Percentiles rank a stretch among this genome's conserved stretches.
These are phyloP conservation scores for Suhomyces ambrosiae DNA, from an alignment of 1,139 yeast genomes.

Conservation along the genomic window DNA sequence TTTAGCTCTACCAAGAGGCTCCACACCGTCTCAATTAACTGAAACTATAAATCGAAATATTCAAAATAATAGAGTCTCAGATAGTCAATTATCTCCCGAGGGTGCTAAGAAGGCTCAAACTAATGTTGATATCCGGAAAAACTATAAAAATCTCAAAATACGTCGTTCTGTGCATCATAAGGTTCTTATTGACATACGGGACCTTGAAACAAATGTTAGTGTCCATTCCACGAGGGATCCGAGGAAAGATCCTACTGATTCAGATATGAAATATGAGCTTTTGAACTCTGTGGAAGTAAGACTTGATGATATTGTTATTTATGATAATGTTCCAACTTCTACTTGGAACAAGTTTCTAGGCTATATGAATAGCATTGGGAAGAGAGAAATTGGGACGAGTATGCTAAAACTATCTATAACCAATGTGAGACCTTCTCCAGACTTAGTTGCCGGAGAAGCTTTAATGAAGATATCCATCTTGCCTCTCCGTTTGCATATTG, in stretches of 20 bases:
- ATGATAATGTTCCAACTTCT: conserved; percentile 83
- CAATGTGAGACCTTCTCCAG: conserved; percentile 66
- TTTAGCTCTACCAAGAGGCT: conserved; percentile 58
- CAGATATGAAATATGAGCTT: conserved; percentile 38
- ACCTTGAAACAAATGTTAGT: conserved; percentile 49
- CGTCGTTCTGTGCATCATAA: conserved; percentile 70
- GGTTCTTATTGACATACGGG: conserved; percentile 56
- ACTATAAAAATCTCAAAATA: conserved; percentile 52
- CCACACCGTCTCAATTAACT: conserved; percentile 50
- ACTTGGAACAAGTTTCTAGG: conserved; percentile 89
- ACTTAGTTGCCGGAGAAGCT: conserved; percentile 70
- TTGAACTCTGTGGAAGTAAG: conserved; percentile 48
- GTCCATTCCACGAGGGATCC: conserved; percentile 55
- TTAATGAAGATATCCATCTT: conserved; percentile 56
- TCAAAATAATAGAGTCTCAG: conserved; percentile 28
- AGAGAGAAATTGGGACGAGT: conserved; percentile 66
- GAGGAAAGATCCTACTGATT: conserved; percentile 28
- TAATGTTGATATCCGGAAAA: conserved; percentile 27
- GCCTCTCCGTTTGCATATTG: conserved; percentile 83
- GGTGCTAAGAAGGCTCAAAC: conserved; percentile 16
- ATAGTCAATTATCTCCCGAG: conserved; percentile 12
- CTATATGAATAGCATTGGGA: conserved; percentile 67
- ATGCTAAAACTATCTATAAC: conserved; percentile 60
- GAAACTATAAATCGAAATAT: conserved; percentile 53
- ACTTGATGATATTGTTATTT: conserved; percentile 58